Evolutionary conservation across 805 yeast genomes (phyloP), one percentile per base, ranked within the genome.

Genomic region (Wickerhamiella siamensis): DNA sequence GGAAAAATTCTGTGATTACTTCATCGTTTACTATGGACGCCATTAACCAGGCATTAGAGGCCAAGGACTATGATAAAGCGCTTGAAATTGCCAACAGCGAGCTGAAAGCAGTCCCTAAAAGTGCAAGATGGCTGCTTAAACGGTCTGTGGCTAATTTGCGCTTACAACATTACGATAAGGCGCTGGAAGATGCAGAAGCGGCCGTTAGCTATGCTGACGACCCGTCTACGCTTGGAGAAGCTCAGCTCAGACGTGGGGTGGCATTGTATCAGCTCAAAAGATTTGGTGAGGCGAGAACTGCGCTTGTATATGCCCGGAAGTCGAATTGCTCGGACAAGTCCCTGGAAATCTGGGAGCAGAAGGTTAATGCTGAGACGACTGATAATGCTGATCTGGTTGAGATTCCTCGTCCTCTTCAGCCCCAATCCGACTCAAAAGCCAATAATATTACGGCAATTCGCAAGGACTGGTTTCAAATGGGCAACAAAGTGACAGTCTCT

Each of bases 401-500:
- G 33, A 31, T 16, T 8, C 33, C 22, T 17, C 24, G 8, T 31
- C 9, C 5, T n/a, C 8, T 15, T 12, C 27, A 31, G 32, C 41
- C 35, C 27, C 18, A 32, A 14, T n/a, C 40, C 14, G 19, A 21
- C 26, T 39, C 33, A 21, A n/a, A n/a, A n/a, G n/a, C n/a, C n/a
- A n/a, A n/a, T n/a, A n/a, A n/a, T n/a, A n/a, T n/a, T n/a, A n/a
- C n/a, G n/a, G 35, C 31, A 36, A 36, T 36, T 32, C 55, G 45
- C 32, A 36, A 63, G n/a, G 87, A 81, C 49, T 81, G 80, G 76
- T 88, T 77, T 61, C 95, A 91, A 58, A 68, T 77, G 14, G 52
- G 62, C 8, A 62, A 62, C 1, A 56, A 58, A 3, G 72, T 86
- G 12, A 75, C 77, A 1, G 64, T 87, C 22, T 74, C 88, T 2